These are phyloP conservation scores for Xylaria sp. DNA, from an alignment of 2,329 filamentous ascomycete species.

Conservation along the genomic window DNA sequence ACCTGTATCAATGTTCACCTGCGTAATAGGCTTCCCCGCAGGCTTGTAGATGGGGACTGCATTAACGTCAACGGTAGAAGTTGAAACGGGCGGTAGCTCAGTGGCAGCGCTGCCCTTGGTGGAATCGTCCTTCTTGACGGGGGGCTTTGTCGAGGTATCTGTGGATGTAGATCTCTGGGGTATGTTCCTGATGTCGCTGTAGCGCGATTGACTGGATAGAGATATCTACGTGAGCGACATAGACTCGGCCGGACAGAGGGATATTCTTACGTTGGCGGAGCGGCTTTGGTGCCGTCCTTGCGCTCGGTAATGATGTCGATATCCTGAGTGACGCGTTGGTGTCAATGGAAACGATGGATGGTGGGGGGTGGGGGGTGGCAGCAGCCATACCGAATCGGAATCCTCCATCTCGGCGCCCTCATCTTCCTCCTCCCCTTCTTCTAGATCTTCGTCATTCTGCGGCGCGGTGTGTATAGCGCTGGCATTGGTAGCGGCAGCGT, in stretches of 20 bases:
- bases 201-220: slow-evolving; percentile 64
- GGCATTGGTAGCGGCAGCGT: slow-evolving; percentile 14
- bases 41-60: slow-evolving; percentile 81
- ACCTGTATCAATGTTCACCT: slow-evolving; percentile 78
- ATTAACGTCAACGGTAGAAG: slow-evolving; percentile 86
- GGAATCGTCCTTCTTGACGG: slow-evolving; percentile 59
- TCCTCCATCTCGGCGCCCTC: slow-evolving; percentile 70
- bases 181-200: slow-evolving; percentile 73
- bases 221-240: neutral
- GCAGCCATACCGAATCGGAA: slow-evolving; percentile 62
- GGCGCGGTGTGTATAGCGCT: slow-evolving; percentile 41
- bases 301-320: slow-evolving; percentile 75
- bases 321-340: slow-evolving; percentile 60
- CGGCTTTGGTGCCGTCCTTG: slow-evolving; percentile 70
- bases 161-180: slow-evolving; percentile 67
- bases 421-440: slow-evolving; percentile 73
- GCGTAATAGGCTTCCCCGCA: slow-evolving; percentile 83
- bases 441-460: slow-evolving; percentile 63
- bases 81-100: slow-evolving; percentile 70
- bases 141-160: slow-evolving; percentile 59
- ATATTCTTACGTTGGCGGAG: slow-evolving; percentile 64
- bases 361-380: neutral
- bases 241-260: neutral
- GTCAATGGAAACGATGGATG: neutral
- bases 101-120: slow-evolving; percentile 45